These are phyloP conservation scores for Rauvolfia tetraphylla DNA, from an alignment of 257 asterid species.

Conservation along the genomic window DNA sequence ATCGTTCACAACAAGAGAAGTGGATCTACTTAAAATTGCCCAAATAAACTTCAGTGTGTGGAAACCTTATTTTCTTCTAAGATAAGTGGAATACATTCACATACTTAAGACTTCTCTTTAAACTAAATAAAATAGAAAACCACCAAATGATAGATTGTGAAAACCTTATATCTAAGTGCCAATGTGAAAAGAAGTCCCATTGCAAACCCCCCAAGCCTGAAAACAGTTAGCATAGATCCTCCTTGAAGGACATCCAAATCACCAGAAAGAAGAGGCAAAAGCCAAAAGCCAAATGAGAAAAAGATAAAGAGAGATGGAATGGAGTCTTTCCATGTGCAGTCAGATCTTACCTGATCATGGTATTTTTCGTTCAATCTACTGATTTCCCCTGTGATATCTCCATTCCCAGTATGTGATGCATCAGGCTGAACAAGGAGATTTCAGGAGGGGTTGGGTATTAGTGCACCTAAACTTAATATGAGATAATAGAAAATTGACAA, in stretches of 20 bases:
- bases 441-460: background rate
- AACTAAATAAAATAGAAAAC: conserved; percentile 8
- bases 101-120: background rate
- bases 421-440: conserved; percentile 30
- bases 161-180: background rate
- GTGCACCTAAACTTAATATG: background rate
- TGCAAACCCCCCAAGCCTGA: background rate
- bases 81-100: background rate
- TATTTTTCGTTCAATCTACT: conserved; percentile 52
- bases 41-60: background rate
- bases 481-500: background rate
- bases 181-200: background rate
- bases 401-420: conserved; percentile 54
- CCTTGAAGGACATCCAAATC: background rate
- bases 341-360: conserved; percentile 61
- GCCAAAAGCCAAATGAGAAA: background rate
- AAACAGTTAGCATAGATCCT: background rate
- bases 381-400: conserved; percentile 57
- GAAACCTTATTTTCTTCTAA: background rate
- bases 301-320: background rate
- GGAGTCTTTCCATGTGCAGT: conserved; percentile 15
- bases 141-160: background rate
- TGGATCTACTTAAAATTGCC: background rate
- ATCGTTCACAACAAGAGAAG: background rate
- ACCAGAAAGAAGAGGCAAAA: background rate